Evolutionary conservation across 345 rosid species (phyloP), one percentile per base, ranked within the genome.

Genomic region (Theobroma cacao): DNA sequence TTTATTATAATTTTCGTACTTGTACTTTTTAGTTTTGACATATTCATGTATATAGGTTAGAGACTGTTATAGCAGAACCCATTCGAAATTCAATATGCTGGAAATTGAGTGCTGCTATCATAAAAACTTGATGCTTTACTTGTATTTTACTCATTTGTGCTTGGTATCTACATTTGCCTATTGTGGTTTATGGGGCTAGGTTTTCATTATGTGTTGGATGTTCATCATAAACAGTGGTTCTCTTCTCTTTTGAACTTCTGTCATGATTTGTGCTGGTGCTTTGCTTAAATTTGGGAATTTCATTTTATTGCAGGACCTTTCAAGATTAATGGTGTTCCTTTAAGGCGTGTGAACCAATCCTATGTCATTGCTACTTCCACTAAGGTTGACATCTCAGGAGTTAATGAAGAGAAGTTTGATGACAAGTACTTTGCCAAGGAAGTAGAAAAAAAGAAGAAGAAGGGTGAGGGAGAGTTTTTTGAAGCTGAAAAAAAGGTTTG

Each of bases 381-480:
- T 70, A 89, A 92, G 88, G 87, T 90, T 52, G 90, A 89, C 80
- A 81, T 90, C 33, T 80, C 94, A n/a, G 94, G 92, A 2, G 90
- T 88, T 30, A 86, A 76, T 61, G 82, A 87, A 1, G 97, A 93
- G 2, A 93, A 92, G 81, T 86, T 88, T 18, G 94, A 92, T 34
- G 97, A 89, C 75, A 89, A 87, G 78, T 90, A 90, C 82, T 92
- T 92, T 55, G 88, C 81, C 60, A 95, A 93, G 95, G 85, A 85
- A 65, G 88, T 76, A 0, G 91, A 87, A 81, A 94, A 90, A 88
- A 94, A 89, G 86, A 89, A 89, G 47, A 88, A 86, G 85, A 90
- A 93, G 82, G 82, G 88, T 17, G 98, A 93, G 65, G 92, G 88
- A 20, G 93, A 93, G 81, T 94, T 93, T 89, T 90, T 93, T 58